Base-by-base conservation (phyloP, 305 asterid species). In the Ruellia speciosa region DNA sequence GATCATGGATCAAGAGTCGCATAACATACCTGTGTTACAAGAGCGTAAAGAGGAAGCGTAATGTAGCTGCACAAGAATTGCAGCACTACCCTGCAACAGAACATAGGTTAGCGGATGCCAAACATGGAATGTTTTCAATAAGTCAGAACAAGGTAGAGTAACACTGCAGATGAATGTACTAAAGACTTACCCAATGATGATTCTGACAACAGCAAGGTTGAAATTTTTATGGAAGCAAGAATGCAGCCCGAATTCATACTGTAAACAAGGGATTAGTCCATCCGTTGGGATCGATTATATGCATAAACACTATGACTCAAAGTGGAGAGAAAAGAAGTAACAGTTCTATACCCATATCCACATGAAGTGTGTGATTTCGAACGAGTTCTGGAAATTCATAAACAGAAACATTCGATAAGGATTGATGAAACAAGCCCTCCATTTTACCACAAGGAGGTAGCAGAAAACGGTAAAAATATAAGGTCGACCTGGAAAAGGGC, bases 341-440 rank as follows among this genome's bases (percentile, higher is more conserved):
- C n/a, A 20, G 41, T 15, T 11, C 49, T 33, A 5, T 84, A 87
- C 96, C 86, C 88, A 69, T 59, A 84, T 88, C 99, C 99, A 93
- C 28, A 93, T 63, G 79, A 88, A 88, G 70, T 84, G 78, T 0
- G 99, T 93, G 39, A 93, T 93, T 87, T 88, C 97, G 49, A 88
- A 92, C 1, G 99, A 95, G 64, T 92, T 92, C 96, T 90, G 93
- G 28, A 63, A 49, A 72, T 37, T 8, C 56, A 59, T n/a, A 28
- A 58, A 28, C 43, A 39, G 60, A 43, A 24, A 20, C 31, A 9
- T 2, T 39, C 5, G 14, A 46, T 18, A 41, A 53, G 66, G 12
- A 43, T 43, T 18, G 15, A 39, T 52, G 52, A 14, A n/a, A n/a
- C 16, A 12, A 43, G 41, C 7, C 49, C n/a, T n/a, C n/a, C n/a